Conservation (phyloP, 78 protist species). For the Dictyostelium capitatum region DNA sequence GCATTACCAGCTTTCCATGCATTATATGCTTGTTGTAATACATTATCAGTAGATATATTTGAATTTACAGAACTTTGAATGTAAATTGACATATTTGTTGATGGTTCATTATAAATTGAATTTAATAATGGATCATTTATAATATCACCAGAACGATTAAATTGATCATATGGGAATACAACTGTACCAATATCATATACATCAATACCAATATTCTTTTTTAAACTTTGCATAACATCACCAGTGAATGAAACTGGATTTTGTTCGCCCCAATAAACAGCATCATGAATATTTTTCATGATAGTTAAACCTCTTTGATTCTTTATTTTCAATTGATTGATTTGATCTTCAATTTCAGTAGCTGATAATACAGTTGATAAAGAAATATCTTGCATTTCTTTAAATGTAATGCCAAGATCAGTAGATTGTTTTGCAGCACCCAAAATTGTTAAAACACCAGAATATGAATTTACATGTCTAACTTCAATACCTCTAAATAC, state of each 20-base stretch:
- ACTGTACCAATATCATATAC: slow-evolving; percentile 16
- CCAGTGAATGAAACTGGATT: slow-evolving; percentile 9
- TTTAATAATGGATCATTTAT: not conserved
- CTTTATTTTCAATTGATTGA: not conserved
- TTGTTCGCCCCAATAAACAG: slow-evolving; percentile 59
- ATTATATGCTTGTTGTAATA: slow-evolving; percentile 5
- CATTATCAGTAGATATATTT: not conserved
- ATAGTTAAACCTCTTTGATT: not conserved
- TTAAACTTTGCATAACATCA: not conserved
- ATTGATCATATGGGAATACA: slow-evolving; percentile 18
- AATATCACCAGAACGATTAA: slow-evolving; percentile 38
- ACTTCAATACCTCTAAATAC: slow-evolving; percentile 19
- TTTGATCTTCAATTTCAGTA: not conserved
- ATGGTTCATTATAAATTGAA: slow-evolving; percentile 30
- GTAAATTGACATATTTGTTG: not conserved
- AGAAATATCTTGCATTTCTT: not conserved
- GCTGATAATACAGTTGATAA: not conserved
- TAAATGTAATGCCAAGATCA: not conserved
- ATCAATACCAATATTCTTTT: not conserved
- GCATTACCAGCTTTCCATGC: slow-evolving; percentile 63
- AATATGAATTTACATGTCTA: slow-evolving; percentile 21
- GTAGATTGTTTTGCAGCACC: slow-evolving; percentile 8
- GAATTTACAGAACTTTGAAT: not conserved
- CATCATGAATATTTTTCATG: slow-evolving; percentile 55
- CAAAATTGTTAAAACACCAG: slow-evolving; percentile 43